Percentiles rank a stretch among this genome's conserved stretches.
Evolutionary conservation across 2,329 filamentous ascomycete species (phyloP).

Genomic region (Xylariaceae sp.): DNA sequence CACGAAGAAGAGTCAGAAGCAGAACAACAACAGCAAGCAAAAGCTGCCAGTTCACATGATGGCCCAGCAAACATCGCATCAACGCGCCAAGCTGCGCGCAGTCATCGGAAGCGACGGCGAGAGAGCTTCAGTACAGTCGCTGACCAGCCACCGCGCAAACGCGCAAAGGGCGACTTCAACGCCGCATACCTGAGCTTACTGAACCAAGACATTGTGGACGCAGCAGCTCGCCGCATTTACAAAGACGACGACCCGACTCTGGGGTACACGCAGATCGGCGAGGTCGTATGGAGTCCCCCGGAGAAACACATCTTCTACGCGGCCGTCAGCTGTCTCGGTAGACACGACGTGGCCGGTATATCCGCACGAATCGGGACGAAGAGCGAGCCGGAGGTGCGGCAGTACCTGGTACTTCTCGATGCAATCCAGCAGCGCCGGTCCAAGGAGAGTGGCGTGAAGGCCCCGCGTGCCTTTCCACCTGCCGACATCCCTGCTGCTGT

Average conservation of each 20-base stretch:
- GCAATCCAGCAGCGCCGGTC: conserved; percentile 41
- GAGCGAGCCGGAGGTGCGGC: conserved; percentile 64
- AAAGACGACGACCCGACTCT: conserved; percentile 27
- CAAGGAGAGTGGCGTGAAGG: conserved; percentile 25
- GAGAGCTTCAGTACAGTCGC: conserved; percentile 25
- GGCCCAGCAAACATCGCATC: conserved; percentile 1
- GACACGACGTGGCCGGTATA: conserved; percentile 57
- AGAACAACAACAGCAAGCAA: too few relatives aligned
- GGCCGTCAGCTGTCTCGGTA: conserved; percentile 58
- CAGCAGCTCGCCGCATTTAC: conserved; percentile 35
- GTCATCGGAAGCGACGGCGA: conserved; percentile 17
- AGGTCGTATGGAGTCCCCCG: conserved; percentile 60
- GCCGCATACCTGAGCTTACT: conserved; percentile 45
- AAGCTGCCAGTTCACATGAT: neutral
- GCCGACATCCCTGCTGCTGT: conserved; percentile 64
- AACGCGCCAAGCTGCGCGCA: neutral
- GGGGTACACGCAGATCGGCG: conserved; percentile 57
- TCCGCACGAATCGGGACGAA: conserved; percentile 62
- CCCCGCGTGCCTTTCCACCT: conserved; percentile 36
- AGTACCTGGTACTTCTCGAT: conserved; percentile 62
- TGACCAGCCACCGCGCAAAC: conserved; percentile 39
- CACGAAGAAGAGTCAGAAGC: neutral
- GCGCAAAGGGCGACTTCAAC: conserved; percentile 41
- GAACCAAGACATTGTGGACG: conserved; percentile 55
- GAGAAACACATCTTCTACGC: conserved; percentile 71